phyloP scores from a whole-genome alignment of 345 rosid species.

The Gossypium anomalum region DNA sequence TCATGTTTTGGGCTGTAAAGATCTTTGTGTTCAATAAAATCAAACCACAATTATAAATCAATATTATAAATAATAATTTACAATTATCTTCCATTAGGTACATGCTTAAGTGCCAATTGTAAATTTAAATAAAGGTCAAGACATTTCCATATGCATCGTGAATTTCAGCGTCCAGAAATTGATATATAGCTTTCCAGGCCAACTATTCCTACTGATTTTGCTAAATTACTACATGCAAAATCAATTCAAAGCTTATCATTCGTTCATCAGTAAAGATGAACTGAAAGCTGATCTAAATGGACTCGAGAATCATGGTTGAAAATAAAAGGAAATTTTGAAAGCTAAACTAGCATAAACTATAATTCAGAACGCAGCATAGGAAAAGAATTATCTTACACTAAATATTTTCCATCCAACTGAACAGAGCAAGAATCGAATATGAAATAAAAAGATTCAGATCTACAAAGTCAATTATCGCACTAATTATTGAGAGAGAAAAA shows the following conservation, averaged over 20 bases:
- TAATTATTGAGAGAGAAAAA: background rate
- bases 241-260: background rate
- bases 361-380: background rate
- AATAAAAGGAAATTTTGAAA: background rate
- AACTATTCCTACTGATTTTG: background rate
- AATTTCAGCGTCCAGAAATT: background rate
- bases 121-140: background rate
- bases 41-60: background rate
- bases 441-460: slow-evolving; percentile 2
- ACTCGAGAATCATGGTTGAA: background rate
- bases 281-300: background rate
- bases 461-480: slow-evolving; percentile 3
- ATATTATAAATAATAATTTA: background rate
- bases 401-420: background rate
- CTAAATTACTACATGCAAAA: background rate
- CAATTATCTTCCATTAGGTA: background rate
- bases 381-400: background rate
- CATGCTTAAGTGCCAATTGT: background rate
- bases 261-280: background rate
- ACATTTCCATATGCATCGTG: background rate
- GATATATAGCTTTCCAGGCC: background rate
- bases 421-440: background rate
- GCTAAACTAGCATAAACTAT: background rate
- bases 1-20: background rate
- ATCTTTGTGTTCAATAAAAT: background rate